Conservation (phyloP, 2,329 filamentous ascomycete genomes). For the Fusarium veterinarium region DNA sequence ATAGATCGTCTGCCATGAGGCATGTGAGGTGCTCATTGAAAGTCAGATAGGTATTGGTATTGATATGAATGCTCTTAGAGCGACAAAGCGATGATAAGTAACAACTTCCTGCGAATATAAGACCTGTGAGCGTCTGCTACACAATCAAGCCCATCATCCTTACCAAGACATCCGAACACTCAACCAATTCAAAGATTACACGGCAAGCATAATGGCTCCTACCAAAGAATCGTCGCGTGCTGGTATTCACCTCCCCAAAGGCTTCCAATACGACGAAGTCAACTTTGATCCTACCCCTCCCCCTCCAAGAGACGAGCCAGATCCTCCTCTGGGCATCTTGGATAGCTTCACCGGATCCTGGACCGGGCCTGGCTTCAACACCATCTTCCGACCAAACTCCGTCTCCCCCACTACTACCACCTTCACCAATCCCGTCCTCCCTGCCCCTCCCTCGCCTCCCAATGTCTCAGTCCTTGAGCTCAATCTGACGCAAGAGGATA, state of each 20-base stretch:
- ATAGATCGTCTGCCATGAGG: rapidly evolving
- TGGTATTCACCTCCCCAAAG: slow-evolving; percentile 1
- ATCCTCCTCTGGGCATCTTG: slow-evolving; percentile 7
- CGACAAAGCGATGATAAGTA: too few relatives aligned
- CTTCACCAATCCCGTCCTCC: slow-evolving; percentile 4
- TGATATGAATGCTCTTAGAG: neutral
- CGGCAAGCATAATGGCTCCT: neutral
- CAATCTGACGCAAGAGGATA: neutral
- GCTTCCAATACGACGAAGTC: slow-evolving; percentile 8
- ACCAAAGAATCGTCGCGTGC: neutral
- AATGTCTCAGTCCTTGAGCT: slow-evolving; percentile 11
- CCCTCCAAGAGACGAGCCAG: neutral
- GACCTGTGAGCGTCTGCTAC: neutral
- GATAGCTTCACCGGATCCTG: neutral
- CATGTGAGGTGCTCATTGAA: neutral
- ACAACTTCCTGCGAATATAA: neutral
- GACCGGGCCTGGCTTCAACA: slow-evolving; percentile 10
- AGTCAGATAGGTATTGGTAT: neutral
- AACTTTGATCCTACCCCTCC: neutral
- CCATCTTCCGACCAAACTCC: slow-evolving; percentile 6
- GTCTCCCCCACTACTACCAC: neutral
- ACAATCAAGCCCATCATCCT: neutral
- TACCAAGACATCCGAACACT: too few relatives aligned
- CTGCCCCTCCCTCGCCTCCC: slow-evolving; percentile 1
- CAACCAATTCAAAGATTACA: neutral